phyloP scores from a whole-genome alignment of 2,329 filamentous ascomycete species.

The Botrytis pseudocinerea region DNA sequence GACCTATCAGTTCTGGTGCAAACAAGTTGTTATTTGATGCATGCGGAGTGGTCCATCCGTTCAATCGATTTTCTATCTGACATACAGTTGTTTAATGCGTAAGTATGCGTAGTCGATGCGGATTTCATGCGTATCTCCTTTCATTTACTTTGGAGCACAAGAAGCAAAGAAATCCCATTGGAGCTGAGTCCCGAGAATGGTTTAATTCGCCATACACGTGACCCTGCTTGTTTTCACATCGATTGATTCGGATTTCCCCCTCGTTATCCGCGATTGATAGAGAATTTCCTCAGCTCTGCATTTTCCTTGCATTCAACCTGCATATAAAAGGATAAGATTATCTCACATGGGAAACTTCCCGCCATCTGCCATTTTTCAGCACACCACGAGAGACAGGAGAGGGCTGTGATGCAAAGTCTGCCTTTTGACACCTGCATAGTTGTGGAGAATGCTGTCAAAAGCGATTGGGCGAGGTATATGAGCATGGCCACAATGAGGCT shows the following conservation, averaged over 20 bases:
- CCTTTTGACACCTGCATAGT: slow-evolving; percentile 17
- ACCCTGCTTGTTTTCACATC: neutral
- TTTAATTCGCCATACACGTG: slow-evolving; percentile 4
- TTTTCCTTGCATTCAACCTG: slow-evolving; percentile 10
- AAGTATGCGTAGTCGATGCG: slow-evolving; percentile 19
- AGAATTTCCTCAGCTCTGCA: slow-evolving; percentile 6
- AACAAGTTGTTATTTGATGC: neutral
- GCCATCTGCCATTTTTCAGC: neutral
- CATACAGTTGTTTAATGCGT: slow-evolving; percentile 22
- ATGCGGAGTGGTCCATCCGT: slow-evolving; percentile 20
- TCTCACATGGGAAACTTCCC: slow-evolving; percentile 4
- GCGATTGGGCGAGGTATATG: slow-evolving; percentile 7
- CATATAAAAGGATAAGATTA: slow-evolving; percentile 17
- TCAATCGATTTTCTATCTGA: slow-evolving; percentile 22
- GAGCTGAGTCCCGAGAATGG: slow-evolving; percentile 1
- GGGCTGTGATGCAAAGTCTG: slow-evolving; percentile 10
- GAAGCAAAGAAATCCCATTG: slow-evolving; percentile 16
- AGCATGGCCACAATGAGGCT: slow-evolving; percentile 21
- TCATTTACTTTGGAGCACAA: slow-evolving; percentile 8
- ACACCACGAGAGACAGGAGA: neutral
- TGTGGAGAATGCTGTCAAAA: slow-evolving; percentile 3
- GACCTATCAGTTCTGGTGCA: neutral
- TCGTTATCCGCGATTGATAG: slow-evolving; percentile 9
- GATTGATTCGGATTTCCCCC: slow-evolving; percentile 21
- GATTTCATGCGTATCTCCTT: slow-evolving; percentile 5